Base-by-base conservation (phyloP, 805 yeast species). In the Kuraishia ogatae region DNA sequence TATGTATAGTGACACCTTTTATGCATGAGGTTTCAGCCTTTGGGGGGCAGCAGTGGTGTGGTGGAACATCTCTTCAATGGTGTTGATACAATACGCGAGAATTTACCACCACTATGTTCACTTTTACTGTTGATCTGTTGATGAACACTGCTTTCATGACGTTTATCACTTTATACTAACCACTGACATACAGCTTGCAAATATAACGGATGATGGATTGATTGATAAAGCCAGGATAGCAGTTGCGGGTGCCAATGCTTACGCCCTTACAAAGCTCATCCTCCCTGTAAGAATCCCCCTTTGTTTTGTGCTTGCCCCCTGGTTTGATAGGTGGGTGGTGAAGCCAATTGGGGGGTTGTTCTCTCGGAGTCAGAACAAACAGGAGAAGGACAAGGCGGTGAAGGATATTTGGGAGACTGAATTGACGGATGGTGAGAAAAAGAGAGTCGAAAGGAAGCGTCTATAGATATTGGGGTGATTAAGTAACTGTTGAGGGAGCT, bases 211-310 rank as follows among this genome's bases (percentile, higher is more conserved):
- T 17, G 56, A 61, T 47, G 62, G 61, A 26, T 52, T 59, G 11
- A 61, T 54, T 24, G 71, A 69, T 28, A 69, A 68, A 58, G 63
- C 66, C 2, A 54, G 60, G 47, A 55, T 62, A 8, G 64, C 66
- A 7, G 61, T 61, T 17, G 70, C 74, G 0, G 75, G 75, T 46
- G 74, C 74, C 35, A 65, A 68, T 50, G 65, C 73, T 2, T 71
- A 70, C 56, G 74, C 73, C 6, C 56, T 66, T 20, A 68, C 71
- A 21, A 70, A 67, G 57, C 50, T 68, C 3, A 51, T 62, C 52
- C 58, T 61, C 22, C 73, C 67, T 17, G 55, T 65, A n/a, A 62
- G 75, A 47, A 56, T 60, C 20, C 71, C 69, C 26, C 51, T 63
- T 39, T 63, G 66, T 19, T 55, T 71, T 15, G 48, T 62, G 26